Conservation (phyloP, 352 stramenopile species). For the Phytophthora citrophthora region DNA sequence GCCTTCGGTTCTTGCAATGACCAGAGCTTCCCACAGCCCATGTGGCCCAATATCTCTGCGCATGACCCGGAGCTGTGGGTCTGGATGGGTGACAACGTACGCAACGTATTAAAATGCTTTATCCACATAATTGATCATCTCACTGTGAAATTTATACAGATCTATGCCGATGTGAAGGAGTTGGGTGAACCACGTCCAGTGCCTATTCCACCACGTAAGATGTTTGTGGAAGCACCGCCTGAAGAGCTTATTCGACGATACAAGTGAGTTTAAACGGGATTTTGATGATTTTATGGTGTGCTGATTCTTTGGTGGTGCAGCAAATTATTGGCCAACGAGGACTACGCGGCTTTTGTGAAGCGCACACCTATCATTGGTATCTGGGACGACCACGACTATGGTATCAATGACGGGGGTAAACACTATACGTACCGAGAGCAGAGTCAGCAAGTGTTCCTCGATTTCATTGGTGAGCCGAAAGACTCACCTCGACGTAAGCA, state of each 20-base stretch:
- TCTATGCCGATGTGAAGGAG: constrained; percentile 80
- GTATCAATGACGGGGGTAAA: constrained; percentile 90
- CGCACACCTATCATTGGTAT: constrained; percentile 83
- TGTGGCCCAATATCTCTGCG: constrained; percentile 70
- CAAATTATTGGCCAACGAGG: constrained; percentile 63
- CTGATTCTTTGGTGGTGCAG: constrained; percentile 31
- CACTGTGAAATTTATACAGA: constrained; percentile 37
- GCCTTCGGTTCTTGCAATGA: constrained; percentile 90
- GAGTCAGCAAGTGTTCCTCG: constrained; percentile 86
- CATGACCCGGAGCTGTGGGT: constrained; percentile 80
- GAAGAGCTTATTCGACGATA: constrained; percentile 67
- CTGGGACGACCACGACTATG: constrained; percentile 93
- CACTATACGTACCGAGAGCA: constrained; percentile 72
- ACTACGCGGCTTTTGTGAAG: constrained; percentile 69
- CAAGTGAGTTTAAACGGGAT: constrained; percentile 40
- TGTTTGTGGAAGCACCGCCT: constrained; percentile 62
- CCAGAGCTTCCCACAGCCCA: constrained; percentile 81
- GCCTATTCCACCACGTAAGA: constrained; percentile 51
- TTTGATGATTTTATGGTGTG: background rate
- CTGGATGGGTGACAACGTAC: constrained; percentile 90
- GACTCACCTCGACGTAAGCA: constrained; percentile 80
- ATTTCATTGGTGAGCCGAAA: constrained; percentile 81
- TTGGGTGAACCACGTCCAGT: constrained; percentile 48
- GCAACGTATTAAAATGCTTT: background rate
- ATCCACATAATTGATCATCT: background rate